Evolutionary conservation across 2,329 filamentous ascomycete genomes (phyloP).

Genomic region (Grosmannia clavigera): DNA sequence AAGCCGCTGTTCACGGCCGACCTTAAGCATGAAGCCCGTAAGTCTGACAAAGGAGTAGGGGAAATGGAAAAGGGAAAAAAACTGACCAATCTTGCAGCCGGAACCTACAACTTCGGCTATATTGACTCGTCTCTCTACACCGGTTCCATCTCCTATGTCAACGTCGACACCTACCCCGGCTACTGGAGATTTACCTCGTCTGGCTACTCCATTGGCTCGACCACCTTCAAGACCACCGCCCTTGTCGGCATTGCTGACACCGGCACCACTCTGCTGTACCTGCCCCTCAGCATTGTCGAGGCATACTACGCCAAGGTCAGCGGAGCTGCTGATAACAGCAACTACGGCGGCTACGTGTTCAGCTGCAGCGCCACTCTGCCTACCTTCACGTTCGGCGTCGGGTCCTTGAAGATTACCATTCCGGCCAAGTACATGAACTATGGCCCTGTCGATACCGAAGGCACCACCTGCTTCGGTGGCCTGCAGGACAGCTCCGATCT

Average conservation of each 20-base stretch:
- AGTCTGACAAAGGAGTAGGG: not conserved
- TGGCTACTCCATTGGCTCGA: slow-evolving; percentile 30
- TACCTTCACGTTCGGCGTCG: slow-evolving; percentile 23
- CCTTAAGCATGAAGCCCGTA: slow-evolving; percentile 23
- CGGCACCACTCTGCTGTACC: slow-evolving; percentile 28
- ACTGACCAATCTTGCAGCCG: not conserved
- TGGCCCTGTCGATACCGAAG: slow-evolving; percentile 15
- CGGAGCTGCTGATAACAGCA: slow-evolving; percentile 21
- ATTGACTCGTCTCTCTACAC: slow-evolving; percentile 41
- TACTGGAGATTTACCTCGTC: slow-evolving; percentile 46
- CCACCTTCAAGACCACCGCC: slow-evolving; percentile 29
- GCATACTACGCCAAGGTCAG: slow-evolving; percentile 26
- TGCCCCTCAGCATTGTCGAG: slow-evolving; percentile 22
- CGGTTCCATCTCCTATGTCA: slow-evolving; percentile 37
- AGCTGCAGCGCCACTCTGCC: slow-evolving; percentile 22
- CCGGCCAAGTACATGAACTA: slow-evolving; percentile 24
- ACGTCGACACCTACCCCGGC: slow-evolving; percentile 34
- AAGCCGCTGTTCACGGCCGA: slow-evolving; percentile 21
- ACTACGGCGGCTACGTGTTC: slow-evolving; percentile 24
- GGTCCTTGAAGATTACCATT: slow-evolving; percentile 19
- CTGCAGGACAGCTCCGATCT: slow-evolving; percentile 19
- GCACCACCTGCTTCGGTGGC: slow-evolving; percentile 23
- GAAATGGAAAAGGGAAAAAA: not conserved
- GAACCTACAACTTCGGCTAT: slow-evolving; percentile 41
- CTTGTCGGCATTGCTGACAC: slow-evolving; percentile 26